Evolutionary conservation across 1,284 basidiomycete species (phyloP).

Genomic region (Cutaneotrichosporon mucoides): DNA sequence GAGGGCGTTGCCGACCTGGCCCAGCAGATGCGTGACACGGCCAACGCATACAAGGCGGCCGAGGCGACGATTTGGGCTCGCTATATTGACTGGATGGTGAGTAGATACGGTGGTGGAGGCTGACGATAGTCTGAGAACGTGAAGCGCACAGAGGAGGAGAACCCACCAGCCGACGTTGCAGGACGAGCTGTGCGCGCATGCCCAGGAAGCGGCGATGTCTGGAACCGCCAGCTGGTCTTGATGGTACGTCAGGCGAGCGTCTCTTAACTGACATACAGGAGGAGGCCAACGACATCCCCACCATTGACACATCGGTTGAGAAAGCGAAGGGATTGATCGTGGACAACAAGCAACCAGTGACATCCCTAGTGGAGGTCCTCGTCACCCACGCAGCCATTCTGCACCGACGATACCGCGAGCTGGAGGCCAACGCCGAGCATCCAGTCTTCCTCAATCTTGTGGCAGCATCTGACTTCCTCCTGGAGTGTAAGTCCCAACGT

Average conservation of each 20-base stretch:
- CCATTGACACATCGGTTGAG: conserved; percentile 10
- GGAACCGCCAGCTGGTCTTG: conserved; percentile 33
- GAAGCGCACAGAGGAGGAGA: conserved; percentile 49
- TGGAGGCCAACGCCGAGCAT: conserved; percentile 12
- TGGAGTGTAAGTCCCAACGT: conserved; percentile 46
- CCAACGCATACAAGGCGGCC: conserved; percentile 33
- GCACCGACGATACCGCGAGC: conserved; percentile 11
- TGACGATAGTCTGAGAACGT: conserved; percentile 7
- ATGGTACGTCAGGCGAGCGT: conserved; percentile 2
- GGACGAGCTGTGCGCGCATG: conserved; percentile 36
- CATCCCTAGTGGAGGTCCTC: conserved; percentile 17
- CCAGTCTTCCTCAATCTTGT: conserved; percentile 15
- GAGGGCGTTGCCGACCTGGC: conserved; percentile 54
- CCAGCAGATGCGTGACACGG: conserved; percentile 18
- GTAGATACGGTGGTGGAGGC: background rate
- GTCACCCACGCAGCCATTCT: conserved; percentile 13
- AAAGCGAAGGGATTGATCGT: conserved; percentile 12
- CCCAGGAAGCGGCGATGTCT: conserved; percentile 35
- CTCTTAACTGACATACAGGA: conserved; percentile 8
- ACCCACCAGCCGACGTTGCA: conserved; percentile 56
- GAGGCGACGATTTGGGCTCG: conserved; percentile 41
- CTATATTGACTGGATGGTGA: conserved; percentile 36
- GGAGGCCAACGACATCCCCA: conserved; percentile 3
- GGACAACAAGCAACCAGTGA: conserved; percentile 8
- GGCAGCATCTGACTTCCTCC: conserved; percentile 24